These are phyloP conservation scores for Juncus effusus DNA, from an alignment of 176 grass and related monocot species.

Conservation along the genomic window DNA sequence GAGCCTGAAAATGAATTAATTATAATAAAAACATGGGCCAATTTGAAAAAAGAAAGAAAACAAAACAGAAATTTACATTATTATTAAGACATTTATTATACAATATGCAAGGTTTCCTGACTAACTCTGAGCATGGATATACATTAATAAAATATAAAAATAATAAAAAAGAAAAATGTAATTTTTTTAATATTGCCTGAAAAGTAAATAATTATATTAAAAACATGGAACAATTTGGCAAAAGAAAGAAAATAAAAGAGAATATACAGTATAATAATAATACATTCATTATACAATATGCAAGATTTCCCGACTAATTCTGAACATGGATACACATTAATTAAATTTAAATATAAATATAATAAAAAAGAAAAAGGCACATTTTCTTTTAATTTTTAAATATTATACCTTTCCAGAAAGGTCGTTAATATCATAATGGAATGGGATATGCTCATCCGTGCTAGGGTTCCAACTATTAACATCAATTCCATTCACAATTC, in stretches of 20 bases:
- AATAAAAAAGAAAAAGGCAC: too few species aligned
- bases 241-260: neutral
- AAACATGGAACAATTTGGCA: neutral
- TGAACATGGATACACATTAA: too few species aligned
- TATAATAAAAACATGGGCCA: too few species aligned
- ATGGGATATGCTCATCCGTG: conserved; percentile 64
- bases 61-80: neutral
- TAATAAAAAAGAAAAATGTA: too few species aligned
- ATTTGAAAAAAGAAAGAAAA: neutral
- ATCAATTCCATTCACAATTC: conserved; percentile 96
- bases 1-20: conserved; percentile 45
- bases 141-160: neutral
- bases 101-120: too few species aligned
- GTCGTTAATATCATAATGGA: conserved; percentile 73
- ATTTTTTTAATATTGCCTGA: too few species aligned
- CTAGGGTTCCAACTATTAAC: conserved; percentile 76
- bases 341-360: neutral
- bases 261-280: neutral
- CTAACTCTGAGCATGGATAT: too few species aligned
- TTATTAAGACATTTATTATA: too few species aligned
- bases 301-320: too few species aligned
- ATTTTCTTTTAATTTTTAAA: too few species aligned
- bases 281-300: too few species aligned
- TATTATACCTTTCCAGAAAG: conserved; percentile 77
- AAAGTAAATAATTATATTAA: neutral